These are phyloP conservation scores for Pseudocercospora ulei DNA, from an alignment of 2,329 filamentous ascomycete species.

Conservation along the genomic window DNA sequence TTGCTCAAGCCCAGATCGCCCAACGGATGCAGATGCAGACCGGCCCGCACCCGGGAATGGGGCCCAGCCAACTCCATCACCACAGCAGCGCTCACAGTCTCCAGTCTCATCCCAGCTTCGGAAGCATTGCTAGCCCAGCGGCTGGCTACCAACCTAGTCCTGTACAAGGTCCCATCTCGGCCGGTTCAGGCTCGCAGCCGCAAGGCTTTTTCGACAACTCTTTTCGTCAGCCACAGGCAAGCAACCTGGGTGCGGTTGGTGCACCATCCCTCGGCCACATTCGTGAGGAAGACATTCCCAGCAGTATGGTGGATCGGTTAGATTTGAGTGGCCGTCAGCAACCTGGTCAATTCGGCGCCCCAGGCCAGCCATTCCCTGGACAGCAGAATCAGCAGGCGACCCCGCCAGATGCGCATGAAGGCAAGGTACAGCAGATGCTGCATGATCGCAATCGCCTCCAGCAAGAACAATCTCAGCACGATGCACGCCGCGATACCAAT, in stretches of 20 bases:
- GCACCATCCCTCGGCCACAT: constrained; percentile 40
- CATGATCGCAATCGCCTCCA: constrained; percentile 52
- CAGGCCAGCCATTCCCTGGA: constrained; percentile 40
- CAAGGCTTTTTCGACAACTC: constrained; percentile 62
- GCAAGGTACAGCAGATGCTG: constrained; percentile 52
- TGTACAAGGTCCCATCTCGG: constrained; percentile 40
- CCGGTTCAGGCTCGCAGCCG: constrained; percentile 31
- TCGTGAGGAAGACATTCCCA: constrained; percentile 62
- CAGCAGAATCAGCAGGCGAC: constrained; percentile 36
- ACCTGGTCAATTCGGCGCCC: constrained; percentile 43
- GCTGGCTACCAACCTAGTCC: constrained; percentile 51
- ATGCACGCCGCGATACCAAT: constrained; percentile 38
- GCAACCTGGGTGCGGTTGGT: constrained; percentile 40
- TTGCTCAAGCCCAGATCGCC: constrained; percentile 74
- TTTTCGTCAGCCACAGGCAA: constrained; percentile 36
- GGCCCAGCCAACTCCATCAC: constrained; percentile 59
- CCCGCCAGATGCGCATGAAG: constrained; percentile 40
- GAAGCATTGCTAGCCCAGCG: constrained; percentile 76
- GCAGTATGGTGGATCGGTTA: constrained; percentile 53
- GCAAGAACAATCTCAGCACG: constrained; percentile 52
- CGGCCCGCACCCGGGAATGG: constrained; percentile 39
- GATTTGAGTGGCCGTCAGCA: constrained; percentile 45
- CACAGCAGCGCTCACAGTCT: constrained; percentile 92
- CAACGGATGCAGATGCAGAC: constrained; percentile 59
- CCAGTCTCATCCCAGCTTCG: constrained; percentile 93